Base-by-base conservation (phyloP, 441 rosid genomes). In the Euphorbia celastroides region DNA sequence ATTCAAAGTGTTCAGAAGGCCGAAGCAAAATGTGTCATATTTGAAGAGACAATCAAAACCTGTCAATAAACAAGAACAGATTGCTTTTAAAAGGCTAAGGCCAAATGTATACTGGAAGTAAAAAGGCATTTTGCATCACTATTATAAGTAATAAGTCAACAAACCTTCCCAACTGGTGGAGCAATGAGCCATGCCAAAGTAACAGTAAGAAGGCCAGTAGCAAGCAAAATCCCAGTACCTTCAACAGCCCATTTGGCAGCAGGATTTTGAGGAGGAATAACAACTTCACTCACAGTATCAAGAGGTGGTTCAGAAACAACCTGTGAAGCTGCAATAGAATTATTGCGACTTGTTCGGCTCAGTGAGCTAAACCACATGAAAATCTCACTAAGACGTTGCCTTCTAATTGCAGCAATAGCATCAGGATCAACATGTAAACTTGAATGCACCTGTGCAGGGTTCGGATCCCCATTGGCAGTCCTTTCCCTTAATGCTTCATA, bases 131-230 rank as follows among this genome's bases (percentile, higher is more conserved):
- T 16, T 8, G 10, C 12, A 28, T 34, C 30, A 44, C 28, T 57
- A 30, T 28, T 10, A 19, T 57, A 25, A 16, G 1, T 12, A 59
- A 30, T 8, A 70, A 57, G 32, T 28, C 22, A 32, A n/a, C 60
- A 52, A 75, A 93, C 98, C 89, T 93, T 90, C 63, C 98, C 97
- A 44, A 93, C 97, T 57, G 82, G 97, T 34, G 97, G 98, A 70
- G 98, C 98, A 74, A 93, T 87, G 51, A 93, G 90, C 93, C 97
- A 93, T 41, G 96, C 93, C 65, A 93, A 82, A 57, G 97, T 88
- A 50, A 88, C 90, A 17, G 97, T 90, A 57, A 90, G 91, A 46
- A 93, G 67, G 50, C 97, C 98, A 0, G 97, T 87, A 58, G 97
- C 97, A 5, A 93, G 88, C 70, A 93, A 73, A 80, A 93, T 93